Conservation (phyloP, 495 filamentous ascomycete species). For the Podospora bellae-mahoneyi region DNA sequence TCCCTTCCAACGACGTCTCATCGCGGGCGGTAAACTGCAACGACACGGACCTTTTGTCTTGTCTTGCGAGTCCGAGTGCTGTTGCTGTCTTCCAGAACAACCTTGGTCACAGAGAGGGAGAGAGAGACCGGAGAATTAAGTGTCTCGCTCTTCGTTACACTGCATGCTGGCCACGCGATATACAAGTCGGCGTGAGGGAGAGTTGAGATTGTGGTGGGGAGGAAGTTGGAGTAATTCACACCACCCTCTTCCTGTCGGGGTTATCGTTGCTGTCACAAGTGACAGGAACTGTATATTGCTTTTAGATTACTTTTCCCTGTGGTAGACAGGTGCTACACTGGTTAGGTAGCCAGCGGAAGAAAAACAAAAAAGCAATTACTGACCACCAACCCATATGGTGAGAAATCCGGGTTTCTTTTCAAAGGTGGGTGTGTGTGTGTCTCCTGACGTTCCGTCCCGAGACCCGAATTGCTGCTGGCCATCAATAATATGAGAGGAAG, state of each 20-base stretch:
- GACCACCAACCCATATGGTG: no score
- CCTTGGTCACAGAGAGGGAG: no score
- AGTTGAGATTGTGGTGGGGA: no score
- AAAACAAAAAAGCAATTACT: no score
- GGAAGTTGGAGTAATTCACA: not conserved
- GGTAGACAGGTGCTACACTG: not conserved
- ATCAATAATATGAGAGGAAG: not conserved
- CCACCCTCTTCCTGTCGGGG: not conserved
- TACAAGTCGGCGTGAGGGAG: no score
- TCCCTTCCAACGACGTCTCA: not conserved
- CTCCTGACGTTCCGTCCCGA: not conserved
- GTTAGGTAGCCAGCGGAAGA: not conserved
- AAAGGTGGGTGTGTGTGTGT: not conserved
- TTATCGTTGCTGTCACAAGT: no score
- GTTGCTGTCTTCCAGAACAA: no score
- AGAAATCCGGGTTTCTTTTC: not conserved
- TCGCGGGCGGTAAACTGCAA: not conserved
- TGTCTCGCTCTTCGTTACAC: not conserved
- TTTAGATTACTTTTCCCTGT: not conserved
- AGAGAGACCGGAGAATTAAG: not conserved
- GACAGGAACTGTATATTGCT: not conserved
- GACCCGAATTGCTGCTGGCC: not conserved
- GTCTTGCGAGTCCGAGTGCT: not conserved
- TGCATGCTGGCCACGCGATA: not conserved
- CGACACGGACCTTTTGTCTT: not conserved